Base-by-base conservation (phyloP, 371 early-diverging fungal species). In the Rhizopus microsporus region DNA sequence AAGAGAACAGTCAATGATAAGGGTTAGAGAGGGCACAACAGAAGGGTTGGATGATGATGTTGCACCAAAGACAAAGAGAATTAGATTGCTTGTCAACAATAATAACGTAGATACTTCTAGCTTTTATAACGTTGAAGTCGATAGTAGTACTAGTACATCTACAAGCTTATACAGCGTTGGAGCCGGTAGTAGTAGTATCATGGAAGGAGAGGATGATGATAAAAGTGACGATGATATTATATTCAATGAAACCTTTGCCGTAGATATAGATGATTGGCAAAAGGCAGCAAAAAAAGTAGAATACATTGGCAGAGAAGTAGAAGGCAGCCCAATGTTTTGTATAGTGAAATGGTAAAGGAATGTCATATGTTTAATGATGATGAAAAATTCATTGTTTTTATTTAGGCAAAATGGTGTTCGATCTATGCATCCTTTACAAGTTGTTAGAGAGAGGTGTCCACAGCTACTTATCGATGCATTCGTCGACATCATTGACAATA, bases 171-270 rank as follows among this genome's bases (percentile, higher is more conserved):
- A 23, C 23, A 23, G 23, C 23, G 2, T 23, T 23, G 78, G 39
- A 73, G 72, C 35, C 71, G 9, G 65, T 72, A 8, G 6, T 7
- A 43, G 44, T 43, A 43, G 44, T 43, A 64, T 73, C 47, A 80
- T 80, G 53, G 94, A 92, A 34, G 94, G 93, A 43, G 44, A 42
- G 16, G 44, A 54, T 12, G 44, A 33, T 3, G 46, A 55, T 7
- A 7, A 23, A 30, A n/a, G 10, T 9, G 32, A 47, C 12, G 32
- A 47, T 3, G 31, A 30, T 2, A 54, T 60, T 13, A 56, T 59
- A 30, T 51, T 64, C 29, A 46, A 65, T 17, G 57, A 57, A 3
- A 17, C 38, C 7, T 56, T 37, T 34, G 54, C 32, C 0, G 23
- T 15, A 10, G 54, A 60, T 23, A n/a, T 12, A 23, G 31, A 23